Base-by-base conservation (phyloP, 2,329 filamentous ascomycete genomes). In the Furcasterigmium furcatum region DNA sequence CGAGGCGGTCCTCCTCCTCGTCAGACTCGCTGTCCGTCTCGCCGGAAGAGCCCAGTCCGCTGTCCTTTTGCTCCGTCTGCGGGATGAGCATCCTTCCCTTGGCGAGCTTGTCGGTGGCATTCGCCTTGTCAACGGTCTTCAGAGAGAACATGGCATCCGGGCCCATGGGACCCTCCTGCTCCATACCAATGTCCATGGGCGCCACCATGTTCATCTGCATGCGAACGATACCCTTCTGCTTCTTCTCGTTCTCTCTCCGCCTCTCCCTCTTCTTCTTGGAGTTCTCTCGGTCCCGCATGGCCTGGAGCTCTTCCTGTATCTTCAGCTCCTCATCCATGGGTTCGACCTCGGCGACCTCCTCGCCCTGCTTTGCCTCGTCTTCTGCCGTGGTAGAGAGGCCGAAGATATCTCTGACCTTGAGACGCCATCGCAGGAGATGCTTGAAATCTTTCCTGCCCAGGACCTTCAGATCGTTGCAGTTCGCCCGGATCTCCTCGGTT, bases 141-240 rank as follows among this genome's bases (percentile, higher is more conserved):
- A 97, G 76, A 3, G 82, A 82, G 63, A 99, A 99, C 74, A 96
- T 94, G 22, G 88, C 76, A 38, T 90, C 88, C 35, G 90, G 84
- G 20, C 89, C 91, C 41, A 80, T 74, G 0, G 88, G 87, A 0
- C 89, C 89, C 20, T 80, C 71, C 66, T 94, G 90, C 61, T 96
- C 94, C 70, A 95, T 80, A 58, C 94, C 94, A 52, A 99, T 96
- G 53, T 99, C 94, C 76, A 90, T 94, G 8, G 94, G 94, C 1
- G 91, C 88, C 3, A 85, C 86, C 94, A 99, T 99, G 70, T 96
- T 86, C 73, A 99, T 83, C 66, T 99, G 94, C 86, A 99, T 87
- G 27, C 94, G 84, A n/a, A 95, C 77, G 49, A 97, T 90, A 53
- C 97, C 94, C 56, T 88, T 94, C 56, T 94, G 88, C 67, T 95